These are phyloP conservation scores for Betula pendula DNA, from an alignment of 306 rosid genomes.

Conservation along the genomic window DNA sequence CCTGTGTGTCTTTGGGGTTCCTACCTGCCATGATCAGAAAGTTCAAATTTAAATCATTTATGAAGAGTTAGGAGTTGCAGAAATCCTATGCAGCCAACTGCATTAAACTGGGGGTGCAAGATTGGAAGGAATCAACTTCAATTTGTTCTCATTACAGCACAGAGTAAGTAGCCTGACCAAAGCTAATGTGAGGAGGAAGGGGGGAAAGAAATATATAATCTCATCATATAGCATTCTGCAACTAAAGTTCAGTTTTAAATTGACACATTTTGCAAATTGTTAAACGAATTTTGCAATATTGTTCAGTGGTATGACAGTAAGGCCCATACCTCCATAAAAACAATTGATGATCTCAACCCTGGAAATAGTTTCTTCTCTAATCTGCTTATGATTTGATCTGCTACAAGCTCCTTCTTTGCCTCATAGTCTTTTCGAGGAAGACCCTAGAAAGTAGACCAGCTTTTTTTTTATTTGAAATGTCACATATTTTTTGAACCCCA, in stretches of 20 bases:
- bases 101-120: background rate
- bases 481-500: conserved; percentile 7
- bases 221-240: background rate
- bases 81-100: background rate
- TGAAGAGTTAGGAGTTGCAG: background rate
- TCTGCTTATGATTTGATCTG: conserved; percentile 73
- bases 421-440: conserved; percentile 69
- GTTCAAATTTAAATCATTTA: background rate
- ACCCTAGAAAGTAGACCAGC: conserved; percentile 49
- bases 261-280: background rate
- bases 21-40: conserved; percentile 57
- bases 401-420: conserved; percentile 81
- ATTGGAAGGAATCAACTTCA: background rate
- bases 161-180: background rate
- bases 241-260: background rate
- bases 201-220: background rate
- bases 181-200: conserved; percentile 6
- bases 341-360: conserved; percentile 68
- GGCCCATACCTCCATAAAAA: conserved; percentile 70
- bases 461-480: conserved; percentile 17
- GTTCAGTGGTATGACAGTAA: conserved; percentile 17
- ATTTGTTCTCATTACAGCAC: background rate
- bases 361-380: conserved; percentile 85
- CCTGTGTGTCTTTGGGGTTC: conserved; percentile 92
- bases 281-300: background rate